These are phyloP conservation scores for Trichomonas vaginalis DNA, from an alignment of 208 protist species.

Conservation along the genomic window DNA sequence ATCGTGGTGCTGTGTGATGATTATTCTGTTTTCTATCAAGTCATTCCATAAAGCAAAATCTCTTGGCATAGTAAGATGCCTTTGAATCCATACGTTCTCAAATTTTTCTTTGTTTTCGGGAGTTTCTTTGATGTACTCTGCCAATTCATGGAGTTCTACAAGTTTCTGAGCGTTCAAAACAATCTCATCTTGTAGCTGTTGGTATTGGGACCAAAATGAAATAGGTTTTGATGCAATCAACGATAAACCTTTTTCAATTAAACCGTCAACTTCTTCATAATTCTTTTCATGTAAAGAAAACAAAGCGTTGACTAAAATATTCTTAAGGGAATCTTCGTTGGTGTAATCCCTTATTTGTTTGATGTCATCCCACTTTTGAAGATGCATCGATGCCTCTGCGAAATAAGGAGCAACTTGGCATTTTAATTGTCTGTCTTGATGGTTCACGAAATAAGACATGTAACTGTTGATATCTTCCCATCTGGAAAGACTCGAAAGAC, in stretches of 20 bases:
- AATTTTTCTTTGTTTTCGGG: not conserved
- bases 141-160: not conserved
- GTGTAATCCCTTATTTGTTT: not conserved
- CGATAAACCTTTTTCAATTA: not conserved
- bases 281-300: not conserved
- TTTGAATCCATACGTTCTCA: not conserved
- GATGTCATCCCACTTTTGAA: not conserved
- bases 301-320: not conserved
- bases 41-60: not conserved
- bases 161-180: not conserved
- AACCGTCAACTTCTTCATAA: not conserved
- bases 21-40: not conserved
- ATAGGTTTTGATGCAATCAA: not conserved
- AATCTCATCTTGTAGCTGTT: not conserved
- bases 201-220: not conserved
- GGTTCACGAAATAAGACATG: not conserved
- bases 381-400: not conserved
- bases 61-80: not conserved
- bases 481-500: not conserved
- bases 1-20: not conserved
- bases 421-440: not conserved
- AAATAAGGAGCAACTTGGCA: not conserved
- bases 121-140: not conserved
- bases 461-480: not conserved
- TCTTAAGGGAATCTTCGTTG: not conserved